Base-by-base conservation (phyloP, 257 asterid genomes). In the Buddleja alternifolia region DNA sequence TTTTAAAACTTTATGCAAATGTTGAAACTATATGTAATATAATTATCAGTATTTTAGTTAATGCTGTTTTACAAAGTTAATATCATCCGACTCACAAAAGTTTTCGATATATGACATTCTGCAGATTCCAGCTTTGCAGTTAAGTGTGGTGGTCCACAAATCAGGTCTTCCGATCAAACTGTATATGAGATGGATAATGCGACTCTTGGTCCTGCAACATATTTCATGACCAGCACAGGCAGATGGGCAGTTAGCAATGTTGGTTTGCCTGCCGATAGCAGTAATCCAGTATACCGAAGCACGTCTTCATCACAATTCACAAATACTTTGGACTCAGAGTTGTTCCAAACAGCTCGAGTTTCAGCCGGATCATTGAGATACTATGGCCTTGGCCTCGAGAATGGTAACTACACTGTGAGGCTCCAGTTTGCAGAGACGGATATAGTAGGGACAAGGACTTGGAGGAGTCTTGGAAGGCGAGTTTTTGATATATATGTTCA, bases 311-410 rank as follows among this genome's bases (percentile, higher is more conserved):
- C 63, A 25, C 72, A 67, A 42, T 67, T 53, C n/a, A 42, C 72
- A 53, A 67, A 67, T 53, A 51, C 72, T 19, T 72, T 66, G 52
- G 55, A 67, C 17, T 29, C 71, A 4, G 62, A 17, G 61, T 17
- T 61, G 37, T 52, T 23, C 34, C 58, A 37, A 8, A 46, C 57
- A 6, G 81, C 89, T 14, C 83, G 96, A 6, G 47, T 83, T 52
- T 88, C 97, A 6, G 90, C 93, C 58, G 96, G 95, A 69, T 88
- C 97, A 19, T 82, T 91, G 12, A 85, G 97, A 72, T 91, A 83
- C 81, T 91, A 83, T 57, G 97, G 97, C 25, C 73, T 91, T 74
- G 91, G 88, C 77, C 82, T 91, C n/a, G 76, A 88, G 78, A 91
- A 91, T 70, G 97, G 97, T 14, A 84, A 86, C 50, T 91, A 91